Conservation (phyloP, 257 asterid genomes). For the Capsicum pubescens region DNA sequence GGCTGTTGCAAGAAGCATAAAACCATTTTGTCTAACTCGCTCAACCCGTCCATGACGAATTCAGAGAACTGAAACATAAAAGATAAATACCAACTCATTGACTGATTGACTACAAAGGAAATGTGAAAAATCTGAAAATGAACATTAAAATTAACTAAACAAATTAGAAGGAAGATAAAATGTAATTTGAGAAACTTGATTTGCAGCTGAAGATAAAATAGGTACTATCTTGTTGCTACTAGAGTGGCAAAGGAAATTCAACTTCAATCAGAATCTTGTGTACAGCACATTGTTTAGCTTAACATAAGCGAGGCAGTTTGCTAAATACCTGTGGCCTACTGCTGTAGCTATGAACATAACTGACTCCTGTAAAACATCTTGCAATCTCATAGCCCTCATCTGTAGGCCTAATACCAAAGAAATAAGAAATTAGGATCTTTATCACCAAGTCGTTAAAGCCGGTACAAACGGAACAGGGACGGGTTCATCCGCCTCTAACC, state of each 20-base stretch:
- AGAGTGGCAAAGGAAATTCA: constrained; percentile 27
- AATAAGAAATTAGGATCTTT: constrained; percentile 26
- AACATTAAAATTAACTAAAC: constrained; percentile 6
- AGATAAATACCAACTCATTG: constrained; percentile 8
- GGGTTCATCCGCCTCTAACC: not conserved
- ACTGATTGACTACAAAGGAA: not conserved
- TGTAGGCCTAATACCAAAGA: constrained; percentile 65
- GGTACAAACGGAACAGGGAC: not conserved
- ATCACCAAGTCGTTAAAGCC: not conserved
- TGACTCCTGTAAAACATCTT: constrained; percentile 77
- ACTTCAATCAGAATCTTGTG: constrained; percentile 24
- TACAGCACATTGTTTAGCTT: not conserved
- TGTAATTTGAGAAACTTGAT: constrained; percentile 33
- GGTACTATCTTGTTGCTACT: constrained; percentile 70
- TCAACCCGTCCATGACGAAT: constrained; percentile 46
- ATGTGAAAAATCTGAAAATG: constrained; percentile 15
- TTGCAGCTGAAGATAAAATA: constrained; percentile 56
- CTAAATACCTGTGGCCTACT: constrained; percentile 64
- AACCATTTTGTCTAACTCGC: constrained; percentile 50
- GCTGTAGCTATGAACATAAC: constrained; percentile 79
- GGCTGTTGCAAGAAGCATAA: constrained; percentile 71
- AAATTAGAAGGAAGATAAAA: constrained; percentile 5
- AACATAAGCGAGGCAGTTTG: constrained; percentile 28
- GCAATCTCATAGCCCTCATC: constrained; percentile 82
- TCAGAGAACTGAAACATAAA: constrained; percentile 56